phyloP scores from a whole-genome alignment of 1,139 yeast species.

The Protomyces lactucae-debilis region DNA sequence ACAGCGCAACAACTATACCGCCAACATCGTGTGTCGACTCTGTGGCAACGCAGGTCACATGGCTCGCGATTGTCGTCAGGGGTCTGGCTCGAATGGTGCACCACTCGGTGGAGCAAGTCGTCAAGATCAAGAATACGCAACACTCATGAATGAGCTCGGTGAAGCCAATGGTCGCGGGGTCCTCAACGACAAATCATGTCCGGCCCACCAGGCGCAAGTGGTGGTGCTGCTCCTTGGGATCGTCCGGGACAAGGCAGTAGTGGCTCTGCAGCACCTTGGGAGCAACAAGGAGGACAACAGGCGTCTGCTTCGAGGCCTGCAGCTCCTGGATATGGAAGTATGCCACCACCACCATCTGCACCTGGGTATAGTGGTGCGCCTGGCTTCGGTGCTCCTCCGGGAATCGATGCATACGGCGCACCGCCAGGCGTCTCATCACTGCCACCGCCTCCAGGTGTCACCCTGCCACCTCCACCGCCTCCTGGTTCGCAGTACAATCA shows the following conservation, averaged over 20 bases:
- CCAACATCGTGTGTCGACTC: slow-evolving; percentile 61
- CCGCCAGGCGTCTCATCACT: slow-evolving; percentile 28
- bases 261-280: slow-evolving; percentile 12
- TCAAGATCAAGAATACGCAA: slow-evolving; percentile 49
- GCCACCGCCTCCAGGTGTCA: slow-evolving; percentile 13
- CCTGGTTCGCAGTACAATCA: slow-evolving; percentile 1
- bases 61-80: slow-evolving; percentile 72
- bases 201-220: slow-evolving; percentile 19
- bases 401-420: slow-evolving; percentile 18
- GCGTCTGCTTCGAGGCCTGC: slow-evolving; percentile 8
- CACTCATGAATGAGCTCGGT: slow-evolving; percentile 48
- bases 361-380: slow-evolving; percentile 10
- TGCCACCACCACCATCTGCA: slow-evolving; percentile 27
- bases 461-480: slow-evolving; percentile 11
- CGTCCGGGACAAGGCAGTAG: slow-evolving; percentile 1
- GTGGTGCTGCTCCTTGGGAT: slow-evolving; percentile 18
- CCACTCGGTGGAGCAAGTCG: slow-evolving; percentile 33
- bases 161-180: slow-evolving; percentile 3
- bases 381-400: slow-evolving; percentile 26
- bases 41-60: slow-evolving; percentile 86
- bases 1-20: slow-evolving; percentile 49
- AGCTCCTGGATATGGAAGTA: slow-evolving; percentile 8
- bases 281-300: slow-evolving; percentile 1
- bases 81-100: slow-evolving; percentile 32
- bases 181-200: slow-evolving; percentile 3